phyloP scores from a whole-genome alignment of 306 rosid genomes.

The Gastrolobium villosum region DNA sequence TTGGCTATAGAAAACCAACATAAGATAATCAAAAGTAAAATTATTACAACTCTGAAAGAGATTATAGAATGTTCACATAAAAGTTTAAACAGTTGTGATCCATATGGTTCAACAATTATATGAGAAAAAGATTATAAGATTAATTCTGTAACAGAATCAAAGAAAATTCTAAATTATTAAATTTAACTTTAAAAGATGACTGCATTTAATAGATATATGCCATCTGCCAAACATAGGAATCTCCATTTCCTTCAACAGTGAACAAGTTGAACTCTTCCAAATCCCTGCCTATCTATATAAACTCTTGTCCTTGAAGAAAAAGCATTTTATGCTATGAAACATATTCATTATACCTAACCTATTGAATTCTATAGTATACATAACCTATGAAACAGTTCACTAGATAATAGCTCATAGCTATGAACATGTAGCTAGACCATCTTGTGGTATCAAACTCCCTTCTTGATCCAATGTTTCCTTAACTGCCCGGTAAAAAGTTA shows the following conservation, averaged over 20 bases:
- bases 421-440: conserved; percentile 78
- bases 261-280: conserved; percentile 49
- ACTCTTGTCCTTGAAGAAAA: conserved; percentile 59
- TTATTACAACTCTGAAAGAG: background rate
- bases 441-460: conserved; percentile 65
- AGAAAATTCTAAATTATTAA: conserved; percentile 27
- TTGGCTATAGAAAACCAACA: background rate
- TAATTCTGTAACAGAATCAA: conserved; percentile 28
- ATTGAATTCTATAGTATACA: conserved; percentile 50
- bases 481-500: conserved; percentile 77
- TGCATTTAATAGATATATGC: conserved; percentile 48
- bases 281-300: conserved; percentile 63
- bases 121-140: conserved; percentile 18
- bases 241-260: conserved; percentile 52
- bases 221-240: conserved; percentile 49
- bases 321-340: conserved; percentile 50
- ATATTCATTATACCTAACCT: conserved; percentile 43
- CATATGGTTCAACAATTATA: conserved; percentile 26
- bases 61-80: background rate
- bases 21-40: conserved; percentile 1
- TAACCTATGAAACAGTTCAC: conserved; percentile 46
- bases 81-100: conserved; percentile 9
- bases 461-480: conserved; percentile 71
- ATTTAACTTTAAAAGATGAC: conserved; percentile 43
- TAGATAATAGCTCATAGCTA: conserved; percentile 49